Base-by-base conservation (phyloP, 495 filamentous ascomycete species). In the Hypoxylon rickii region DNA sequence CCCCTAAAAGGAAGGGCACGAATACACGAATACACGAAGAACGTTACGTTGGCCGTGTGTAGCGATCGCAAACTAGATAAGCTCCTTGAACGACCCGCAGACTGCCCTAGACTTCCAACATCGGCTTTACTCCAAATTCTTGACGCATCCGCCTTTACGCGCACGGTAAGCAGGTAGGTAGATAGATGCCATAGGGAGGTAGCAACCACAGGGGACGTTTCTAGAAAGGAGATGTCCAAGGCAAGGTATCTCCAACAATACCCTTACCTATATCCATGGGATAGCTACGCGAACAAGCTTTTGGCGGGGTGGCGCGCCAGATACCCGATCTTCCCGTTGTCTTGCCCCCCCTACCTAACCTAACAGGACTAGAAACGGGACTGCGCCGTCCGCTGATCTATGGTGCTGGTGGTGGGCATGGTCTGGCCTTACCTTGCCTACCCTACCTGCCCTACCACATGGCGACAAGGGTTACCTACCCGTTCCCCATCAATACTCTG, bases 341-440 rank as follows among this genome's bases (percentile, higher is more conserved):
- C 47, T 56, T 44, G 24, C 24, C n/a, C n/a, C n/a, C n/a, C n/a
- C n/a, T n/a, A n/a, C n/a, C n/a, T n/a, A n/a, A n/a, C n/a, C n/a
- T n/a, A n/a, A n/a, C n/a, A n/a, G 37, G 46, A 55, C 51, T 56
- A 52, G 58, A 51, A 48, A 62, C 52, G 58, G 58, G 58, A 62
- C 44, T 56, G 52, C 47, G 58, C 58, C 58, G 58, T 62, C 52
- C 58, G 58, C 51, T 56, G 52, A 43, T 50, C 38, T 44, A 49
- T 41, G 32, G 4, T 34, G 32, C 7, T 34, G 32, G 48, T 40
- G 53, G 48, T 33, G 51, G 36, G 44, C 10, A 29, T 29, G 24
- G 24, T 29, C 4, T 51, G 39, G 51, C 39, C 20, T 40, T 37
- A 33, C n/a, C n/a, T n/a, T n/a, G n/a, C n/a, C n/a, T n/a, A n/a